Percentiles rank a stretch among this genome's conserved stretches.
These are phyloP conservation scores for Trypanosoma vivax DNA, from an alignment of 208 protist genomes.

Conservation along the genomic window DNA sequence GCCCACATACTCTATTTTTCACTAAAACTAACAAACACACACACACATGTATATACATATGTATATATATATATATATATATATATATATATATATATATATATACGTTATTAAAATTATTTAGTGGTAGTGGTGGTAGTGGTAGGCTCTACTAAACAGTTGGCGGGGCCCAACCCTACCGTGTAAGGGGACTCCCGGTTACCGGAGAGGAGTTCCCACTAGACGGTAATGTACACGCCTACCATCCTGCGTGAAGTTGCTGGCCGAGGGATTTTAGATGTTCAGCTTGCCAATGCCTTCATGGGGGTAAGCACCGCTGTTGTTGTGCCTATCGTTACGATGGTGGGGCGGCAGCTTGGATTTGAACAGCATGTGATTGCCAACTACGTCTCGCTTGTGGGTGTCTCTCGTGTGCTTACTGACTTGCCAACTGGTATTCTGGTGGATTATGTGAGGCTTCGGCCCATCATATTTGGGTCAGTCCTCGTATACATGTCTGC, in stretches of 20 bases:
- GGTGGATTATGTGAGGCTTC: constrained; percentile 60
- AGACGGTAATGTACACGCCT: constrained; percentile 11
- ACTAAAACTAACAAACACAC: background rate
- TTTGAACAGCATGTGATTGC: constrained; percentile 41
- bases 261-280: constrained; percentile 54
- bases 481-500: constrained; percentile 49
- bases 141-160: no score
- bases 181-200: no score
- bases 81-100: constrained; percentile 5
- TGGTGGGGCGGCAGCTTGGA: constrained; percentile 54
- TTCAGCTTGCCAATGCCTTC: constrained; percentile 75
- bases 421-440: constrained; percentile 68
- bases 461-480: constrained; percentile 45
- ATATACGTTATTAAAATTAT: no score
- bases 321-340: constrained; percentile 66
- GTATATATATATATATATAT: background rate
- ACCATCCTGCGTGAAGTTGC: constrained; percentile 2
- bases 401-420: constrained; percentile 41
- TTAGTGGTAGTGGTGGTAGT: no score
- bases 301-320: constrained; percentile 63
- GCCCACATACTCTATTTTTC: no score
- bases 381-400: constrained; percentile 43
- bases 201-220: no score
- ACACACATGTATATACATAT: background rate
- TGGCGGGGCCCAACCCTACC: no score